These are phyloP conservation scores for Malassezia restricta DNA, from an alignment of 1,284 basidiomycete species.

Conservation along the genomic window DNA sequence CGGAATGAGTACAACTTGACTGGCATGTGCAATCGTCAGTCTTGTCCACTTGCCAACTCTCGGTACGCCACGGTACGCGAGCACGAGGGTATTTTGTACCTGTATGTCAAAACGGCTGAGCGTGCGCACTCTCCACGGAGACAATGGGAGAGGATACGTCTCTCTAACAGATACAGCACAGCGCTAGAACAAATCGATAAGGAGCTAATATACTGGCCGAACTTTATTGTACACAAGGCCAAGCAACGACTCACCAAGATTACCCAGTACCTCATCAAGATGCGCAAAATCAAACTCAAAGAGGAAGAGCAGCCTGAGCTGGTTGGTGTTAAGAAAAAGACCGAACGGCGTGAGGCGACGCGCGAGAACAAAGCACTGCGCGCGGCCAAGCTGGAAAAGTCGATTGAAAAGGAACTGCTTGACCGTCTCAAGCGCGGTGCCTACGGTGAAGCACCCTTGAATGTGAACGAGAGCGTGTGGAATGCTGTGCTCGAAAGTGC, in stretches of 20 bases:
- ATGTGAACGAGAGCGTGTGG: conserved; percentile 98
- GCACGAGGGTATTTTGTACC: conserved; percentile 78
- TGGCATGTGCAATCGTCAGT: conserved; percentile 89
- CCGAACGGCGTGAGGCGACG: conserved; percentile 81
- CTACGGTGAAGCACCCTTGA: conserved; percentile 91
- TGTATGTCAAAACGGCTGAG: conserved; percentile 98
- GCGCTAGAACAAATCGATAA: conserved; percentile 70
- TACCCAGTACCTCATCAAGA: conserved; percentile 96
- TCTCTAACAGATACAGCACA: conserved; percentile 86
- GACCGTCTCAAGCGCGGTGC: conserved; percentile 90
- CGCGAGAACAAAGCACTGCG: conserved; percentile 91
- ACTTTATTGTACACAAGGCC: conserved; percentile 93
- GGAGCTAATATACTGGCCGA: conserved; percentile 93
- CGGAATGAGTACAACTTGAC: conserved; percentile 97
- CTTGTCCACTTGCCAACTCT: conserved; percentile 92
- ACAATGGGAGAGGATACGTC: conserved; percentile 92
- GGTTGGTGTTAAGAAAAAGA: conserved; percentile 90
- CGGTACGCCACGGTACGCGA: conserved; percentile 94
- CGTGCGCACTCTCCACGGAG: conserved; percentile 84
- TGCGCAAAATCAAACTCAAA: conserved; percentile 75
- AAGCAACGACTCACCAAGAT: conserved; percentile 98
- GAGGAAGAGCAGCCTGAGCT: conserved; percentile 73
- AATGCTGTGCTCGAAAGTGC: conserved; percentile 49
- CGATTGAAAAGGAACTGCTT: conserved; percentile 89
- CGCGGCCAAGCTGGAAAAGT: conserved; percentile 67